Conservation (phyloP, 2,329 filamentous ascomycete species). For the Diaporthe nobilis region DNA sequence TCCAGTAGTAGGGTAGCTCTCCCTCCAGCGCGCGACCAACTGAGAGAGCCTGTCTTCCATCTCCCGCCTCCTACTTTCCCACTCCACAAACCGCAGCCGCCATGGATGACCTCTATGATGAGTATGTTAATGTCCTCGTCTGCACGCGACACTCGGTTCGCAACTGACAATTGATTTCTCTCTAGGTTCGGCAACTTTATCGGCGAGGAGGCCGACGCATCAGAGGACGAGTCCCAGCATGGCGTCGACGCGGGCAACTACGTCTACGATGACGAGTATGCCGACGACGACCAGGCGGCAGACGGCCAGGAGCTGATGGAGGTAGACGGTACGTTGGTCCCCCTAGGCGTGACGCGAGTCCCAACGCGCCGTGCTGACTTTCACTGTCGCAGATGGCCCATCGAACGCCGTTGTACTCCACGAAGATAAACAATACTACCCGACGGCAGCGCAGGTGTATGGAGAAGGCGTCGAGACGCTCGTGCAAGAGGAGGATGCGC, state of each 20-base stretch:
- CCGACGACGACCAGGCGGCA: conserved; percentile 72
- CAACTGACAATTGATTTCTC: conserved; percentile 42
- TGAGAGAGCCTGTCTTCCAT: conserved; percentile 21
- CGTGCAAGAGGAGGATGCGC: conserved; percentile 97
- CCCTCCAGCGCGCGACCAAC: conserved; percentile 23
- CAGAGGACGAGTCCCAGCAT: conserved; percentile 87
- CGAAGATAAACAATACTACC: conserved; percentile 99
- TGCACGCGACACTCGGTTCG: not conserved
- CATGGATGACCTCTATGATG: conserved; percentile 97
- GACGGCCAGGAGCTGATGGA: conserved; percentile 93
- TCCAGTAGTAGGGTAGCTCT: conserved; percentile 27
- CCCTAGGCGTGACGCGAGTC: not conserved
- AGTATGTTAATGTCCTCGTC: conserved; percentile 66
- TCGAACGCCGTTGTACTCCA: conserved; percentile 98
- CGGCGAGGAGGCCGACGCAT: conserved; percentile 87
- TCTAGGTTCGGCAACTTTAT: conserved; percentile 97
- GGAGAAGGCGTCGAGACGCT: conserved; percentile 94
- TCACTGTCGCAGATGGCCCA: conserved; percentile 73
- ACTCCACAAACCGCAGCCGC: conserved; percentile 38
- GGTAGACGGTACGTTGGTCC: conserved; percentile 75
- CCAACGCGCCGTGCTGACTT: conserved; percentile 40
- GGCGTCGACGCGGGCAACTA: conserved; percentile 82
- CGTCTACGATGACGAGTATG: conserved; percentile 83
- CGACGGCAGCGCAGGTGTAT: conserved; percentile 96
- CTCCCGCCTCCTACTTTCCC: not conserved